A percentile compares a stretch with the other conserved stretches of the same genome.
These are phyloP conservation scores for Raphanus raphanistrum DNA, from an alignment of 345 rosid genomes.

Conservation along the genomic window DNA sequence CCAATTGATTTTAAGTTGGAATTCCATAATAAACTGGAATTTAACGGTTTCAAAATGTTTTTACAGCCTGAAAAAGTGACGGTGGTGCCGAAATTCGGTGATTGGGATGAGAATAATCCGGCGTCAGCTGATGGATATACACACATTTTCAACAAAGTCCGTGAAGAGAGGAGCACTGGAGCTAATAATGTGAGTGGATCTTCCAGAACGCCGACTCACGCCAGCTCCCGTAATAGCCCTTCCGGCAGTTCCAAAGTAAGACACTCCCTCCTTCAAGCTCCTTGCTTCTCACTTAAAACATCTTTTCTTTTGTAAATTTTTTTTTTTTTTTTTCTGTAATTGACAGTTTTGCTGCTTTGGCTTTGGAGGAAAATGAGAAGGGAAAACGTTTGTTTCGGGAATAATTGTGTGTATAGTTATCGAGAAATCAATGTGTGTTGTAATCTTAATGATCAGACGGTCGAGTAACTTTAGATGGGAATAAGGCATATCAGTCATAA, in stretches of 20 bases:
- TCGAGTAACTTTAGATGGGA: background rate
- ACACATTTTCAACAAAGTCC: conserved; percentile 79
- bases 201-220: conserved; percentile 45
- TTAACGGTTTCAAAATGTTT: background rate
- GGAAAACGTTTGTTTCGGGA: conserved; percentile 4
- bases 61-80: conserved; percentile 66
- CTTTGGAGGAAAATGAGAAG: conserved; percentile 58
- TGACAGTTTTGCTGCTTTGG: conserved; percentile 44
- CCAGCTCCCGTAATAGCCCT: conserved; percentile 21
- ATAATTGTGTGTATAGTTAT: conserved; percentile 29
- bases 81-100: conserved; percentile 89
- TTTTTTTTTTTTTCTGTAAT: background rate
- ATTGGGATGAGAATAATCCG: conserved; percentile 85
- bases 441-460: conserved; percentile 10
- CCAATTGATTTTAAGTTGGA: too few relatives aligned
- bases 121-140: conserved; percentile 86
- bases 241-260: conserved; percentile 51
- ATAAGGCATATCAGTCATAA: conserved; percentile 14
- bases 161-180: conserved; percentile 55
- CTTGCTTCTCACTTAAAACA: background rate
- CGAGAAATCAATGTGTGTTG: conserved; percentile 25
- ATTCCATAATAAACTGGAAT: too few relatives aligned
- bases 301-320: background rate
- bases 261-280: conserved; percentile 1
- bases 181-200: conserved; percentile 43